Evolutionary conservation across 441 rosid genomes (phyloP).

Genomic region (Croton setiger): DNA sequence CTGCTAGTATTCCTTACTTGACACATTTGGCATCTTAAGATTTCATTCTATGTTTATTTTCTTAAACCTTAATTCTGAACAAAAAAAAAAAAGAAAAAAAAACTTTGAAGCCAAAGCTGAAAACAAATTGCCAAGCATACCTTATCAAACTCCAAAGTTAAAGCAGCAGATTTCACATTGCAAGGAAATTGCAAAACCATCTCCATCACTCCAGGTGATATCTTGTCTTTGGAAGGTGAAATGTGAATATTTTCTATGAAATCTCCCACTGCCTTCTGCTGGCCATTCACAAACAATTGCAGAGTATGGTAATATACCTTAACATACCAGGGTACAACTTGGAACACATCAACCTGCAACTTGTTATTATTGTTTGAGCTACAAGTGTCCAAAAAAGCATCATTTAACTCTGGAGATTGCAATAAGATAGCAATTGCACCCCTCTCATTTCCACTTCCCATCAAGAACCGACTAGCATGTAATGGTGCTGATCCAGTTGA

Average conservation of each 20-base stretch:
- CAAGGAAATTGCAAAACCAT: conserved; percentile 81
- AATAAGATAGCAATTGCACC: conserved; percentile 90
- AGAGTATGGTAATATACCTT: conserved; percentile 84
- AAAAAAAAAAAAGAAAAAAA: too few species aligned
- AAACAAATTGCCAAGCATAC: conserved; percentile 31
- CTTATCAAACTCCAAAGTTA: conserved; percentile 89
- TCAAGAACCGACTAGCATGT: conserved; percentile 73
- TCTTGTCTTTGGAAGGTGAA: conserved; percentile 87
- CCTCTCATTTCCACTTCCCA: conserved; percentile 98
- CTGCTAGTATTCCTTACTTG: neutral
- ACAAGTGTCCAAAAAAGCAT: conserved; percentile 27
- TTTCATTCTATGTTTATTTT: neutral
- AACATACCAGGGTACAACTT: conserved; percentile 96
- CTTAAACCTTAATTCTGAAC: neutral
- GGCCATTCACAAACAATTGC: conserved; percentile 67
- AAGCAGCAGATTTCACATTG: conserved; percentile 59
- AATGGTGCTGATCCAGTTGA: conserved; percentile 64
- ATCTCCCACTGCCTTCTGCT: conserved; percentile 42
- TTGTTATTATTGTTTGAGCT: conserved; percentile 33
- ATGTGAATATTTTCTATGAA: conserved; percentile 58
- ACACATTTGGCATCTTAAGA: neutral
- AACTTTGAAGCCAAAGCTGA: conserved; percentile 3
- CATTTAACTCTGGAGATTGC: conserved; percentile 45
- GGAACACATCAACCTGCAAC: conserved; percentile 65
- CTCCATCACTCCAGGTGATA: conserved; percentile 94